Base-by-base conservation (phyloP, 768 basidiomycete genomes). In the Trametes coccinea region DNA sequence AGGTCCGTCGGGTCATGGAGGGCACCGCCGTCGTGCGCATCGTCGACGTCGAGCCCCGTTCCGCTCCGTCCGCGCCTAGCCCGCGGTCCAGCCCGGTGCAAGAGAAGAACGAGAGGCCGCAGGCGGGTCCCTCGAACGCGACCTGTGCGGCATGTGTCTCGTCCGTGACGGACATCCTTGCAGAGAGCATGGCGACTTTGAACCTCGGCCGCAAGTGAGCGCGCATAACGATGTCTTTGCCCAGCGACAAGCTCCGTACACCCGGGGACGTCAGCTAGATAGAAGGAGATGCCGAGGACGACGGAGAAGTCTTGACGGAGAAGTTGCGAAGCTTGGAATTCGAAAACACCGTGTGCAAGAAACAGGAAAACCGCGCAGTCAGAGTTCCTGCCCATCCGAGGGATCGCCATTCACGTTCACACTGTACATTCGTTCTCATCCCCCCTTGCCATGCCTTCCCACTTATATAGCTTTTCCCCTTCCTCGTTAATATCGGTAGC, bases 21-120 rank as follows among this genome's bases (percentile, higher is more conserved):
- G 93, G 93, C 50, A 88, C 84, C 67, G 92, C 92, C 2, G 89
- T 92, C 37, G 78, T 93, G 62, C 78, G 81, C 46, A 84, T 93
- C 54, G 91, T 94, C 67, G 90, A 93, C 72, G 79, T 93, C 61
- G 90, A 91, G 49, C 74, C 73, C 22, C 61, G 56, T 40, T 34
- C 56, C 11, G 46, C 59, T 8, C 14, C 27, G 5, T 27, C 49
- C n/a, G 17, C 47, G 17, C 56, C 52, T 1, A 49, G 60, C 31
- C 40, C 56, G 22, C 49, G 43, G 8, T 33, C 56, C 17, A 31
- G 6, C 43, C 41, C 22, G 8, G 14, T 39, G 37, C 53, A 27
- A 40, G 17, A 45, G 49, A 61, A 53, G 53, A 59, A 55, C 33
- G n/a, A n/a, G 6, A 37, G 2, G 34, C 11, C 34, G 34, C 34